A percentile compares a stretch with the other conserved stretches of the same genome.
phyloP scores from a whole-genome alignment of 257 asterid species.

The Solanum lignicaule region DNA sequence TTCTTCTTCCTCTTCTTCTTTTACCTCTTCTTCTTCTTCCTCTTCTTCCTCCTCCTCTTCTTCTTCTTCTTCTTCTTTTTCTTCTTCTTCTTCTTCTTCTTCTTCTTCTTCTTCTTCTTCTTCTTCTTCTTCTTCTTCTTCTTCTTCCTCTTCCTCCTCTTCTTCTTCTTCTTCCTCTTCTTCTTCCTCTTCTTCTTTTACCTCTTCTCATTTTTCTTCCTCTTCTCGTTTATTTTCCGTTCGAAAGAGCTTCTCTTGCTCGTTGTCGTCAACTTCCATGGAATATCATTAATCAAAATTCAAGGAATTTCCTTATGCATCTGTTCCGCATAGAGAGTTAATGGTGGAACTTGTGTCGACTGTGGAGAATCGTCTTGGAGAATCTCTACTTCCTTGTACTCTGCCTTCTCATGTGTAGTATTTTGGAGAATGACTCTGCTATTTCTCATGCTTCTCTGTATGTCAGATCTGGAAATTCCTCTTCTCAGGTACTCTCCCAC shows the following conservation, averaged over 20 bases:
- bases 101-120: too few species aligned
- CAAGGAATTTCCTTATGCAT: constrained; percentile 61
- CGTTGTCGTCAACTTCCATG: not conserved
- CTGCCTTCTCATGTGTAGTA: constrained; percentile 55
- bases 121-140: too few species aligned
- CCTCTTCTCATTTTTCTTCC: too few species aligned
- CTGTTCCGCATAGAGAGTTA: constrained; percentile 42
- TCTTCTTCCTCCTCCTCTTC: too few species aligned
- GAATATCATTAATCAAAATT: constrained; percentile 25
- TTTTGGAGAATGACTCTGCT: constrained; percentile 28
- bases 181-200: too few species aligned
- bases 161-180: too few species aligned
- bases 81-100: too few species aligned
- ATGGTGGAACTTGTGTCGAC: constrained; percentile 62
- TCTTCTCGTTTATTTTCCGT: not conserved
- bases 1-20: too few species aligned
- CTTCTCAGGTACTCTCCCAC: constrained; percentile 41
- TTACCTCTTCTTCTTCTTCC: too few species aligned
- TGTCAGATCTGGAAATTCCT: constrained; percentile 51
- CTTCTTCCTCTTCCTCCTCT: too few species aligned
- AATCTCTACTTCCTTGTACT: constrained; percentile 52
- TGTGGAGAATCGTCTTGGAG: constrained; percentile 51
- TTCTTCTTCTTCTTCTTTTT: too few species aligned
- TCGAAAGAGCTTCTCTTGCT: not conserved
- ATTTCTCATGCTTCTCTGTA: constrained; percentile 48